A percentile compares a stretch with the other conserved stretches of the same genome.
Evolutionary conservation across 306 rosid species (phyloP).

Genomic region (Prunus padus): DNA sequence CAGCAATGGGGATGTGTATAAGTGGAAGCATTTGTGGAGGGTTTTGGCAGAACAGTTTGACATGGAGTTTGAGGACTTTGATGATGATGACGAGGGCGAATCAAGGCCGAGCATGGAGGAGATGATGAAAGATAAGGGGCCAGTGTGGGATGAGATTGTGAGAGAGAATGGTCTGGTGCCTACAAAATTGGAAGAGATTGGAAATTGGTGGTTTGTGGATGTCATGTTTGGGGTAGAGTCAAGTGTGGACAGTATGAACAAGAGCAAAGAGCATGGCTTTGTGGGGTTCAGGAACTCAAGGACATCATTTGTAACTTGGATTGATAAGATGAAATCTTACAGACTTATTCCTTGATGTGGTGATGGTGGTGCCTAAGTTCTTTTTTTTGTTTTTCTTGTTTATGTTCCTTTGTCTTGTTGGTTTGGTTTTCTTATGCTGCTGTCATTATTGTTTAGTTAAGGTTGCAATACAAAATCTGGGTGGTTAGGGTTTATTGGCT

Average conservation of each 20-base stretch:
- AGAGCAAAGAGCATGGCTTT: slow-evolving; percentile 58
- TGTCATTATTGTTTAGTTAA: too few relatives aligned
- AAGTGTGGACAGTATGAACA: slow-evolving; percentile 43
- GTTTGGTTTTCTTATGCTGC: not conserved
- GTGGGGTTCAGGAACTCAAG: slow-evolving; percentile 55
- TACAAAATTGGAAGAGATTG: slow-evolving; percentile 46
- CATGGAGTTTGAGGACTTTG: slow-evolving; percentile 34
- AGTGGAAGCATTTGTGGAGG: slow-evolving; percentile 62
- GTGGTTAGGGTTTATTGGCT: too few relatives aligned
- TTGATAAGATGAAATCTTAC: slow-evolving; percentile 43
- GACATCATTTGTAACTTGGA: slow-evolving; percentile 45
- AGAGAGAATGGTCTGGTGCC: slow-evolving; percentile 38
- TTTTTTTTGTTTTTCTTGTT: not conserved
- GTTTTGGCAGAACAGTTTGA: slow-evolving; percentile 58
- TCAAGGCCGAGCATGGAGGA: slow-evolving; percentile 26
- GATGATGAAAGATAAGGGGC: slow-evolving; percentile 49
- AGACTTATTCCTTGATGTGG: slow-evolving; percentile 47
- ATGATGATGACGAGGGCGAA: slow-evolving; percentile 10
- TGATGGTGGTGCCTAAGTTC: not conserved
- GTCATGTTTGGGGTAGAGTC: not conserved
- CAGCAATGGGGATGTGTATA: slow-evolving; percentile 56
- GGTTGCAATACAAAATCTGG: too few relatives aligned
- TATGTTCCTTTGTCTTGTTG: not conserved
- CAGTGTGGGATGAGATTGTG: slow-evolving; percentile 66
- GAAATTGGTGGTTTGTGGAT: slow-evolving; percentile 54